phyloP scores from a whole-genome alignment of 1,139 yeast genomes.

The Martiniozyma asiatica region DNA sequence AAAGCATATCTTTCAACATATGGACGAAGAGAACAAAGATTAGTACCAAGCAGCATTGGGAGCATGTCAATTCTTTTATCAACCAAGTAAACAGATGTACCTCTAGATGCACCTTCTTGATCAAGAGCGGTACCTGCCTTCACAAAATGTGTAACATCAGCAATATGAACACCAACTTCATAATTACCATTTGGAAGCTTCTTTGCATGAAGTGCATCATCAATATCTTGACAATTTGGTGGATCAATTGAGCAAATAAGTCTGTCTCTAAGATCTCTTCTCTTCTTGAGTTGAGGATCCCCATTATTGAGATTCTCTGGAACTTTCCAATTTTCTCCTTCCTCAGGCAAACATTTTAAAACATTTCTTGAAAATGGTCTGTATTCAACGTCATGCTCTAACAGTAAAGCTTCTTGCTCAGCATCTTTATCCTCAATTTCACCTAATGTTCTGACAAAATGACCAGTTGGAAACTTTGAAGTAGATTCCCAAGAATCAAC shows the following conservation, averaged over 20 bases:
- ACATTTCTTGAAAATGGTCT: slow-evolving; percentile 92
- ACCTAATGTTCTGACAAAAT: slow-evolving; percentile 82
- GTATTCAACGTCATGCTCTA: slow-evolving; percentile 94
- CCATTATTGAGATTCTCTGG: slow-evolving; percentile 51
- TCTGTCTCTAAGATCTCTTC: slow-evolving; percentile 79
- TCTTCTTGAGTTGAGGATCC: slow-evolving; percentile 49
- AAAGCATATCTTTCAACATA: slow-evolving; percentile 94
- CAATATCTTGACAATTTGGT: slow-evolving; percentile 96
- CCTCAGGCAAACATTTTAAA: slow-evolving; percentile 80
- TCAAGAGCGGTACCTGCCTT: slow-evolving; percentile 88
- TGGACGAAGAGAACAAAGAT: slow-evolving; percentile 88
- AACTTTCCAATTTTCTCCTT: slow-evolving; percentile 88
- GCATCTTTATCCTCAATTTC: slow-evolving; percentile 87
- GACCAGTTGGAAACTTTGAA: slow-evolving; percentile 88
- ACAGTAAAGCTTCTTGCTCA: slow-evolving; percentile 85
- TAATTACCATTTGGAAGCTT: slow-evolving; percentile 81
- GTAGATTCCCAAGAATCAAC: slow-evolving; percentile 86
- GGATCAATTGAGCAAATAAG: slow-evolving; percentile 96
- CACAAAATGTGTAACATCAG: slow-evolving; percentile 96
- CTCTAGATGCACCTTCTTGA: slow-evolving; percentile 93
- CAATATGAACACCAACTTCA: slow-evolving; percentile 98
- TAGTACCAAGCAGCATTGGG: slow-evolving; percentile 91
- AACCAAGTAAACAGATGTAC: slow-evolving; percentile 95
- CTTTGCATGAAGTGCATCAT: slow-evolving; percentile 91
- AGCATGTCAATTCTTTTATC: slow-evolving; percentile 99